Base-by-base conservation (phyloP, 2,329 filamentous ascomycete species). In the Ascochyta fabae region DNA sequence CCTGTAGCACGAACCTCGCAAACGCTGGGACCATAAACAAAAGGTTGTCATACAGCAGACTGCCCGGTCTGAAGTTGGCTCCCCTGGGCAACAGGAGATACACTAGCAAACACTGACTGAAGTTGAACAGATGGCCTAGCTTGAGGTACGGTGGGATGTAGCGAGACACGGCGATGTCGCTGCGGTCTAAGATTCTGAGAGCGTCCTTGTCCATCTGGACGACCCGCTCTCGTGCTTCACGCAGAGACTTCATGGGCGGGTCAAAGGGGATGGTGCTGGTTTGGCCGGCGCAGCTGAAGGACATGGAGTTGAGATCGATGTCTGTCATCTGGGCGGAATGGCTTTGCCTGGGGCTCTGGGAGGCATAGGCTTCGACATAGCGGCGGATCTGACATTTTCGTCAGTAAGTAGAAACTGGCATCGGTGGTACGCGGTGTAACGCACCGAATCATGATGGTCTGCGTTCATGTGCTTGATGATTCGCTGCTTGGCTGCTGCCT, bases 391-490 rank as follows among this genome's bases (percentile, higher is more conserved):
- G 38, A 33, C 48, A 19, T 26, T 13, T 24, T 26, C 22, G n/a
- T 57, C 35, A 57, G 54, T 24, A 19, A 9, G 15, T 29, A 38
- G 4, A 10, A 6, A 3, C 6, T 23, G 3, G 23, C 16, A 70
- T 35, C 8, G 33, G 33, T 16, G 33, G 33, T 16, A 35, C 33
- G 16, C 33, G 2, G 33, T 35, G 5, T 16, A 16, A 35, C 33
- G 22, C 72, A 81, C 86, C 54, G 91, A 91, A 65, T 86, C 83
- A 47, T 83, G 79, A 78, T 96, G 94, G 75, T 94, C 89, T 39
- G 80, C 80, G 78, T 97, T 96, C 91, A 97, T 95, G 80, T 97
- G 93, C 31, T 81, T 81, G 70, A 94, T 84, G 74, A 92, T 88
- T 55, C 87, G 85, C 54, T 80, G 67, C 69, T 86, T 86, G 55